Evolutionary conservation across 2,329 filamentous ascomycete genomes (phyloP).

Genomic region (Claviceps purpurea): DNA sequence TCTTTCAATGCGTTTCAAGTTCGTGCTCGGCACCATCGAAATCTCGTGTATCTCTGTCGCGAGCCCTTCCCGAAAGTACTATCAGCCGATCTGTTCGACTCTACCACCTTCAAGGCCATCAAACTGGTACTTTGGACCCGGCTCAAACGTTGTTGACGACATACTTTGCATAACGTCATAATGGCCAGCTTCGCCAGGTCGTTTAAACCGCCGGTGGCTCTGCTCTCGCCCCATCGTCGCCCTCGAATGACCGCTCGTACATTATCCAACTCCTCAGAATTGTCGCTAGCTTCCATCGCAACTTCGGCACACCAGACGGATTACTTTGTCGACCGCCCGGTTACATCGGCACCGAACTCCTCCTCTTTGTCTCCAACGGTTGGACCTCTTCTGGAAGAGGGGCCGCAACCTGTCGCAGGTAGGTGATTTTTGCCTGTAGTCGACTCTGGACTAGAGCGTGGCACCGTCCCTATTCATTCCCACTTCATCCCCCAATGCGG

Average conservation of each 20-base stretch:
- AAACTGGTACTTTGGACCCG: not conserved
- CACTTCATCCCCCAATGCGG: not conserved
- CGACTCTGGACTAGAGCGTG: not conserved
- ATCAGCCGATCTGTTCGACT: not conserved
- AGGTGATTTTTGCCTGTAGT: not conserved
- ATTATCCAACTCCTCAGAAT: conserved; percentile 33
- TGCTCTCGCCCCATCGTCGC: conserved; percentile 28
- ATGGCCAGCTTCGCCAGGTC: conserved; percentile 39
- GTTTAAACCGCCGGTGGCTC: conserved; percentile 31
- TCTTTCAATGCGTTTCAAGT: too few species aligned
- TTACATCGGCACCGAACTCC: conserved; percentile 16
- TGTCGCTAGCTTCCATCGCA: conserved; percentile 21
- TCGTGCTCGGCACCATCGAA: not conserved
- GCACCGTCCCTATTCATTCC: not conserved
- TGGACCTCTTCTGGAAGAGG: conserved; percentile 3
- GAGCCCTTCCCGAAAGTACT: not conserved
- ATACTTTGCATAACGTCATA: not conserved
- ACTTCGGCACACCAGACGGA: conserved; percentile 12
- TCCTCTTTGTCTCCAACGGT: conserved; percentile 10
- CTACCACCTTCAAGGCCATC: not conserved
- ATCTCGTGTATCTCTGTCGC: not conserved
- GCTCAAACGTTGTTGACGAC: not conserved
- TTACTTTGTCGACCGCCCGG: conserved; percentile 16
- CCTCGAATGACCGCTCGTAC: conserved; percentile 30
- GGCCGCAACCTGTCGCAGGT: not conserved